Conservation (phyloP, 129 eudicot genomes). For the Helichrysum umbraculigerum region DNA sequence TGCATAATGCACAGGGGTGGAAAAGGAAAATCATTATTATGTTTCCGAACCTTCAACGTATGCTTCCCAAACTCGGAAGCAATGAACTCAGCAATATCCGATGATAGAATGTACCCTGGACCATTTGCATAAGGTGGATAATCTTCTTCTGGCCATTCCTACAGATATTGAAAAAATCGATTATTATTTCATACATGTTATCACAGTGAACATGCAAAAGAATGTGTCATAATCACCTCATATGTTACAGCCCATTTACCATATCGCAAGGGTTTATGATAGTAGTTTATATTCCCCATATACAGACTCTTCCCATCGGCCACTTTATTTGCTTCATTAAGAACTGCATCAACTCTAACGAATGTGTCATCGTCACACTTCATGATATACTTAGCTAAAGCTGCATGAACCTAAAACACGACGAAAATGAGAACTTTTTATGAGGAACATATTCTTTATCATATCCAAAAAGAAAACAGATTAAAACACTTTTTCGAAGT, state of each 20-base stretch:
- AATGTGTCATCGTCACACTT: slow-evolving; percentile 93
- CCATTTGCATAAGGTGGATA: slow-evolving; percentile 95
- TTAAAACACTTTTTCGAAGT: not conserved
- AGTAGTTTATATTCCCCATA: slow-evolving; percentile 73
- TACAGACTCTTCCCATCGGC: slow-evolving; percentile 48
- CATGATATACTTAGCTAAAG: slow-evolving; percentile 73
- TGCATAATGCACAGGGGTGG: not conserved
- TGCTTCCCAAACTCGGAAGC: slow-evolving; percentile 63
- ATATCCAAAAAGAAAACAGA: not conserved
- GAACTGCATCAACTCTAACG: slow-evolving; percentile 71
- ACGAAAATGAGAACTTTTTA: not conserved
- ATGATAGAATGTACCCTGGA: slow-evolving; percentile 76
- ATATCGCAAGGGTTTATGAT: slow-evolving; percentile 68
- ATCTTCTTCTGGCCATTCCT: slow-evolving; percentile 95
- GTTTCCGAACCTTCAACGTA: slow-evolving; percentile 53
- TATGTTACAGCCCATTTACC: slow-evolving; percentile 56
- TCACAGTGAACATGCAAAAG: not conserved
- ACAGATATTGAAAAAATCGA: not conserved
- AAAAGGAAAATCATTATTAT: not conserved
- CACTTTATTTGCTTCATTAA: slow-evolving; percentile 46
- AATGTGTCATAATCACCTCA: slow-evolving; percentile 36
- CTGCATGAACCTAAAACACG: slow-evolving; percentile 46
- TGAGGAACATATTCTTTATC: not conserved
- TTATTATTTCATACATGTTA: too few species aligned
- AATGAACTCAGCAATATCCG: slow-evolving; percentile 69